Evolutionary conservation across 1,284 basidiomycete species (phyloP), one percentile per base, ranked within the genome.

Genomic region (Tilletia walkeri): DNA sequence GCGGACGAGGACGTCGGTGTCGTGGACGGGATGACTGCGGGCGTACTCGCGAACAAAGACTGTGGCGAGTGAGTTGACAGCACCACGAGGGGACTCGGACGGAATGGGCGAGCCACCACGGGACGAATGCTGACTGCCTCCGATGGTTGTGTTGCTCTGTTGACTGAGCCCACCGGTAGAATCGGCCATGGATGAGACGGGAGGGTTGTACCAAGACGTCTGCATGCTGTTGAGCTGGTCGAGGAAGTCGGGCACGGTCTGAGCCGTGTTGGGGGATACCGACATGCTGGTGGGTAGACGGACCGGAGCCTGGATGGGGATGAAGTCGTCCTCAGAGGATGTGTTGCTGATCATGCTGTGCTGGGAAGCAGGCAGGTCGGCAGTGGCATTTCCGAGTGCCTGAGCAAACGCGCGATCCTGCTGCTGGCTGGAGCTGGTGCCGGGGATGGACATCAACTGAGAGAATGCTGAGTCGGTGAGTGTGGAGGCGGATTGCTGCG

Each of bases 1-100:
- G 7, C 36, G 59, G 59, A 63, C 59, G 59, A 63, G 59, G 12
- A 38, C 36, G 34, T 63, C 36, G 59, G 36, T 63, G 16, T 63
- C 59, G 34, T 63, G 59, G 5, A 63, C 38, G 16, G 59, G 12
- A 34, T 38, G 59, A 36, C 36, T 63, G 34, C 59, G 59, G 38
- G 59, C 59, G 14, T 63, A 63, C 34, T 63, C 59, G 9, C 59
- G 59, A 7, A 63, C 59, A 41, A 63, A 63, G 59, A 38, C 59
- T 3, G 30, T 63, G 59, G 59, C 59, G 30, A 63, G 36, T 9
- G 30, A 18, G 34, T 41, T 36, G 59, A 63, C n/a, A 14, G 59
- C 30, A 14, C 12, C 34, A 36, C 18, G 18, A 36, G 30, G 38
- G 6, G 59, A 39, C 34, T 24, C 14, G 14, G 36, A 3, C 5